phyloP scores from a whole-genome alignment of 306 rosid species.

The Lotus japonicus region DNA sequence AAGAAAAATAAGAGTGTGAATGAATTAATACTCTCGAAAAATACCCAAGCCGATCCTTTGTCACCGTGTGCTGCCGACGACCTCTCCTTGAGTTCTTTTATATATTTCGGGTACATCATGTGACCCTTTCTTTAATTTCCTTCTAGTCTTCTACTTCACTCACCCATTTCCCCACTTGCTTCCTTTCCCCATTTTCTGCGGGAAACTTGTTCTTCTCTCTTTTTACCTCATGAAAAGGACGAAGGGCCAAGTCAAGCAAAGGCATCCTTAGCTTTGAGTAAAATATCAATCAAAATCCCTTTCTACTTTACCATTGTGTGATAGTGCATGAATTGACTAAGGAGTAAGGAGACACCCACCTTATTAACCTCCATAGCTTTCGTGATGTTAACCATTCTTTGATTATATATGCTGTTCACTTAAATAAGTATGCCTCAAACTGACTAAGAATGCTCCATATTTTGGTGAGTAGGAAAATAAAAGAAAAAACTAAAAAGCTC shows the following conservation, averaged over 20 bases:
- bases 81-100: no score
- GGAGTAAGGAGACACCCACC: not conserved
- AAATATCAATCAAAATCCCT: not conserved
- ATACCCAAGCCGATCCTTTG: constrained; percentile 8
- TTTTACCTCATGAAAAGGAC: not conserved
- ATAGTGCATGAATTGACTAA: not conserved
- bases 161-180: not conserved
- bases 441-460: no score
- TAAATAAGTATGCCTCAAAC: no score
- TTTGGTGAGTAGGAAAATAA: no score
- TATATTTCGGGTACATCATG: constrained; percentile 9
- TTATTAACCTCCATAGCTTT: not conserved
- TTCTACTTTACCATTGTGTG: no score
- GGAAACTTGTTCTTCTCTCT: not conserved
- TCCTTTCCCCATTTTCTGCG: not conserved
- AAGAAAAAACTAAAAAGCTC: no score
- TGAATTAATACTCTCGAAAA: no score
- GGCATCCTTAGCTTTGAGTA: not conserved
- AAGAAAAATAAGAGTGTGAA: no score
- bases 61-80: constrained; percentile 30
- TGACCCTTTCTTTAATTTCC: constrained; percentile 15
- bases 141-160: constrained; percentile 16
- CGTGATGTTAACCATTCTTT: no score
- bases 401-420: no score
- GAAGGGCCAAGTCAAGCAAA: not conserved